phyloP scores from a whole-genome alignment of 352 stramenopile genomes.

The Peronospora farinosa region DNA sequence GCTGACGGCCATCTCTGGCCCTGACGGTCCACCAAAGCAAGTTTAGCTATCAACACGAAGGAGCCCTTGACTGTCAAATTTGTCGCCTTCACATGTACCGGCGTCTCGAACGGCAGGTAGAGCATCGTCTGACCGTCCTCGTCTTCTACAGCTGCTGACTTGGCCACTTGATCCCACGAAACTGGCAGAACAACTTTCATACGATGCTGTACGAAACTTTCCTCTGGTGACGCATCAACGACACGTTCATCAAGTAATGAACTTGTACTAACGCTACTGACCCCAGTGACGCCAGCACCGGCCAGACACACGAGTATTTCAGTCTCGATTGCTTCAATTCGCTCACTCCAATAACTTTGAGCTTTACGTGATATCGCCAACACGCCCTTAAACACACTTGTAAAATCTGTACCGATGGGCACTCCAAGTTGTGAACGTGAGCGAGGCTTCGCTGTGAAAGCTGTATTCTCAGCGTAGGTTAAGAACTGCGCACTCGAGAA shows the following conservation, averaged over 20 bases:
- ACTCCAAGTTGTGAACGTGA: slow-evolving; percentile 47
- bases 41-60: slow-evolving; percentile 34
- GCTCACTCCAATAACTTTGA: slow-evolving; percentile 17
- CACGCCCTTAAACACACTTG: slow-evolving; percentile 39
- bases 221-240: neutral
- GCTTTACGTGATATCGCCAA: slow-evolving; percentile 15
- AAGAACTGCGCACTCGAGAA: slow-evolving; percentile 41
- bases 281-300: slow-evolving; percentile 1
- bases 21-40: slow-evolving; percentile 28
- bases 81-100: slow-evolving; percentile 35
- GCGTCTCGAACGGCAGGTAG: slow-evolving; percentile 37
- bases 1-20: slow-evolving; percentile 31
- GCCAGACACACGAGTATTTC: slow-evolving; percentile 30
- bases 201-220: slow-evolving; percentile 24
- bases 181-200: slow-evolving; percentile 22
- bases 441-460: slow-evolving; percentile 42
- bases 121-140: slow-evolving; percentile 6
- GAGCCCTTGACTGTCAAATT: slow-evolving; percentile 39
- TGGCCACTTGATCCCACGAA: slow-evolving; percentile 20
- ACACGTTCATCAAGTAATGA: slow-evolving; percentile 13
- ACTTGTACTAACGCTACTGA: neutral
- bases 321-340: slow-evolving; percentile 16
- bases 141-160: neutral
- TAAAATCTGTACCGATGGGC: slow-evolving; percentile 44
- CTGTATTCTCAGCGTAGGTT: slow-evolving; percentile 35